phyloP scores from a whole-genome alignment of 2,329 filamentous ascomycete species.

The Pseudogymnoascus sp. region DNA sequence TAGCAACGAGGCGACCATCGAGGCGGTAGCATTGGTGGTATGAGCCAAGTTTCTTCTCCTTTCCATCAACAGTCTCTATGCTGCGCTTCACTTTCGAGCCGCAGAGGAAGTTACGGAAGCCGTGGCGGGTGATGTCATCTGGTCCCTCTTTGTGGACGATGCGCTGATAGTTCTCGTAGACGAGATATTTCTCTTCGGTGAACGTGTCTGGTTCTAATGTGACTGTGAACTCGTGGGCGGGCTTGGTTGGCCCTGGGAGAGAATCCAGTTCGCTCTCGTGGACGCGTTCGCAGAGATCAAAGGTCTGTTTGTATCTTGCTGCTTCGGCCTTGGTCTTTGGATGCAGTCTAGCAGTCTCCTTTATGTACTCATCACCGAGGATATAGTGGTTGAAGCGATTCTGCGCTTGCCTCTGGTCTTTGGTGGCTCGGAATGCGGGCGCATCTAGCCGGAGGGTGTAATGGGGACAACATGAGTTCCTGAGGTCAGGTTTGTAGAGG shows the following conservation, averaged over 20 bases:
- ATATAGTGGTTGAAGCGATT: conserved; percentile 71
- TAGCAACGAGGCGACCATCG: conserved; percentile 66
- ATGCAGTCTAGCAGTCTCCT: conserved; percentile 54
- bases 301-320: conserved; percentile 57
- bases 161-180: conserved; percentile 70
- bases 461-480: conserved; percentile 81
- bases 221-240: conserved; percentile 60
- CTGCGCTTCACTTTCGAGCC: conserved; percentile 51
- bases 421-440: conserved; percentile 54
- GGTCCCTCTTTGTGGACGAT: conserved; percentile 62
- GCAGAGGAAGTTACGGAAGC: conserved; percentile 69
- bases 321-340: conserved; percentile 61
- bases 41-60: conserved; percentile 55
- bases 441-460: conserved; percentile 74
- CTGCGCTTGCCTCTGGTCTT: conserved; percentile 66
- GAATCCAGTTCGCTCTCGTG: conserved; percentile 58
- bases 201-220: conserved; percentile 64
- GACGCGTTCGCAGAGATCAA: conserved; percentile 57
- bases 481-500: conserved; percentile 71
- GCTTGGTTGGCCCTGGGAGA: conserved; percentile 36
- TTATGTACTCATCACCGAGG: conserved; percentile 59
- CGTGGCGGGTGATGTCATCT: conserved; percentile 47
- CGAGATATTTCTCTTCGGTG: conserved; percentile 65
- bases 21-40: conserved; percentile 78
- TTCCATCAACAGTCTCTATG: conserved; percentile 43